Evolutionary conservation across 2,329 filamentous ascomycete genomes (phyloP), one percentile per base, ranked within the genome.

Genomic region (Gnomoniopsis smithogilvyi): DNA sequence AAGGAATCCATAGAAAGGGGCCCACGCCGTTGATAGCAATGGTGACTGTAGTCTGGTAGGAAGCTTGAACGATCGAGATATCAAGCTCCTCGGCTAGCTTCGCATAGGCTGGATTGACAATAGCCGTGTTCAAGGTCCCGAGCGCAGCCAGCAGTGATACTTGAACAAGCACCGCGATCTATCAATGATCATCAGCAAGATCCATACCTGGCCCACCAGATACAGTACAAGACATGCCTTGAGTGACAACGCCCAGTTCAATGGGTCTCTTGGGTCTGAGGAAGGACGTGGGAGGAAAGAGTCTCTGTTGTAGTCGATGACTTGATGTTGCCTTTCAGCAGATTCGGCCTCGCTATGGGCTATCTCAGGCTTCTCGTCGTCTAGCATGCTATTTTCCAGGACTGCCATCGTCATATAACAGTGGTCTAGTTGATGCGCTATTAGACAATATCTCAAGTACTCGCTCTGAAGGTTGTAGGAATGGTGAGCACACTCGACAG

Each of bases 131-230:
- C 17, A 66, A 56, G 6, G 63, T 65, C 47, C 67, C 67, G 19
- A 70, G 58, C 21, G 64, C 62, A 52, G 66, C 69, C 8, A 71
- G 66, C 6, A 67, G 58, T 47, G 66, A 68, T 14, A 69, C 58
- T 47, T 71, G 65, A 63, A 72, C 65, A 2, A 66, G 68, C 11
- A 69, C 63, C 17, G 46, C 50, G 45, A 67, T 62, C 68, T 69
- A 66, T 53, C 66, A 66, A 56, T 66, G 69, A n/a, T 43, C 8
- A 52, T 17, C 19, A n/a, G 21, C 22, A 22, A n/a, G 3, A 19
- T 2, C 2, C 8, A 30, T 30, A 8, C 12, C 4, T 4, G 50
- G n/a, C n/a, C n/a, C 19, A 2, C 22, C 17, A 10, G 3, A 1
- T 30, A 30, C 14, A 6, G n/a, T 26, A n/a, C 11, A 10, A 50